phyloP scores from a whole-genome alignment of 139 green algal genomes.

The Auxenochlorella protothecoides region DNA sequence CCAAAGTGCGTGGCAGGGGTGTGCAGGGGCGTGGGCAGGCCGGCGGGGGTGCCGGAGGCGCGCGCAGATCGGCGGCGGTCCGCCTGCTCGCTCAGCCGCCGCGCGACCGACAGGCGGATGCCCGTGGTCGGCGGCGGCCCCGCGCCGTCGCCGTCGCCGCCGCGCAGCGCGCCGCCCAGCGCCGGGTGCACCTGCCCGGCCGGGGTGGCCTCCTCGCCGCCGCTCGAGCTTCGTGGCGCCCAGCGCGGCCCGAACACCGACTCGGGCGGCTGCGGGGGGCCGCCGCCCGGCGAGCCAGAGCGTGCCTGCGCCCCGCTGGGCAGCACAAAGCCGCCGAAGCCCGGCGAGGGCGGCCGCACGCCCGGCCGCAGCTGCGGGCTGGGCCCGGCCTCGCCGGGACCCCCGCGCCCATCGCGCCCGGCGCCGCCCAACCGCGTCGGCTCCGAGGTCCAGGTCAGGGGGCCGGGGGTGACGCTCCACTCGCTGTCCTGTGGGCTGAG shows the following conservation, averaged over 20 bases:
- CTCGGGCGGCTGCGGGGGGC: background rate
- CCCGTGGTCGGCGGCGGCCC: background rate
- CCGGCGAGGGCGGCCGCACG: too few species aligned
- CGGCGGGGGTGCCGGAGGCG: background rate
- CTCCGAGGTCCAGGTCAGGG: background rate
- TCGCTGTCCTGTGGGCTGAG: too few species aligned
- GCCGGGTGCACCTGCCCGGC: too few species aligned
- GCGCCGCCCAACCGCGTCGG: background rate
- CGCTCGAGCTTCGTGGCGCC: too few species aligned
- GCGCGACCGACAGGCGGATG: slow-evolving; percentile 15
- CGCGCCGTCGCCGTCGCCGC: background rate
- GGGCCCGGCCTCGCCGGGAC: background rate
- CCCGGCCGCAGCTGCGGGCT: too few species aligned
- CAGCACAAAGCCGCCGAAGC: too few species aligned
- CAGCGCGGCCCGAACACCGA: too few species aligned
- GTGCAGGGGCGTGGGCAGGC: too few species aligned
- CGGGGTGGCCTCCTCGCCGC: too few species aligned
- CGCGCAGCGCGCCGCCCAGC: background rate
- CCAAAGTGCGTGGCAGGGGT: too few species aligned
- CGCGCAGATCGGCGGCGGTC: slow-evolving; percentile 8
- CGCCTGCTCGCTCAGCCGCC: slow-evolving; percentile 20
- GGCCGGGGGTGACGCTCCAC: too few species aligned
- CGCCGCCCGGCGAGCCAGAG: background rate
- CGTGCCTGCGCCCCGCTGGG: background rate
- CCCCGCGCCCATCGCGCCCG: background rate